Base-by-base conservation (phyloP, 2,329 filamentous ascomycete genomes). In the Exutisphaerella laricina region DNA sequence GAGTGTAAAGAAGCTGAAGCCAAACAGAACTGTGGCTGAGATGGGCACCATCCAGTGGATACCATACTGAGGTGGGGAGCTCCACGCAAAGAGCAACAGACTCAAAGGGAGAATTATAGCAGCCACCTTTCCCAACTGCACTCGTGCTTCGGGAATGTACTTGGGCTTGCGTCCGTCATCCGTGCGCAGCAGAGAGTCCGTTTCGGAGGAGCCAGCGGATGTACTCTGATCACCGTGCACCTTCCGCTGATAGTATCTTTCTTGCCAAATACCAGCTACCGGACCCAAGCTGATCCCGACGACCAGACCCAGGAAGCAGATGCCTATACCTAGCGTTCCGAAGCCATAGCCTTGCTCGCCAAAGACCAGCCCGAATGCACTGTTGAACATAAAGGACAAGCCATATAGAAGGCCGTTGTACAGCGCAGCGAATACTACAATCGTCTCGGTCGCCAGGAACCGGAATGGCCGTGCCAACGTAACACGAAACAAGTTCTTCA, bases 401-500 rank as follows among this genome's bases (percentile, higher is more conserved):
- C 71, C 71, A 37, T 73, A 73, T 2, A 73, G 57, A 45, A 70
- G 72, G 3, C 69, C 70, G 35, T 73, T 73, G 52, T 72, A 73
- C 1, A 71, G 51, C 2, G 71, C 70, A n/a, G 62, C 65, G 25
- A 71, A 71, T 12, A 70, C 63, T 21, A 72, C 66, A 31, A 74
- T 73, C 25, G 69, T 67, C 50, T 73, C 71, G 1, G 68, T 66
- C 9, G 60, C 63, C 3, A 73, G 49, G 37, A 73, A 73, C 1
- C 67, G 58, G 43, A 74, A 71, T 0, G 72, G 72, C n/a, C 72
- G 57, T 16, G 65, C 61, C 5, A 74, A 59, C 6, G 70, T 63
- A 4, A 66, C 62, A 2, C 60, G 55, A 40, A 73, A 69, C 3
- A 73, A 52, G 26, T 68, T 61, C 16, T 58, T 62, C 4, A 63